Base-by-base conservation (phyloP, 768 basidiomycete species). In the Amanita pseudoporphyria region DNA sequence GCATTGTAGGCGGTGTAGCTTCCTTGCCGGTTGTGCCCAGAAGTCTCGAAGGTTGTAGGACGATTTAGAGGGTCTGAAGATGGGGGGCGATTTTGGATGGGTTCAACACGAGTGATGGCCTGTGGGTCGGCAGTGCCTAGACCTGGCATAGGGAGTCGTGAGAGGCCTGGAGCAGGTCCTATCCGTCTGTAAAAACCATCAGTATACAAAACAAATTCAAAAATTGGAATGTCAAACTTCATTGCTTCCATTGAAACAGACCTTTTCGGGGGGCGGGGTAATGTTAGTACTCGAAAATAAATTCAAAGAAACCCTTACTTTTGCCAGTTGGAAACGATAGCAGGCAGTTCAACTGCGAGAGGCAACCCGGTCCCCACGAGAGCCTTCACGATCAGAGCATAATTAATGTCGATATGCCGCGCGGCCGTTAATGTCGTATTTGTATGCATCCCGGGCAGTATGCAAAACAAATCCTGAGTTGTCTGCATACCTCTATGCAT, bases 241-340 rank as follows among this genome's bases (percentile, higher is more conserved):
- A 87, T 71, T 26, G 87, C 85, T 62, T 88, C 86, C 14, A 74
- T 67, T 1, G 87, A 89, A 6, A 86, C 82, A 38, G 69, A 69
- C 58, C 88, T 88, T 53, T 30, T 51, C 7, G n/a, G 12, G 52
- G 38, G n/a, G 45, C 7, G n/a, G 12, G 52, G 38, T n/a, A 47
- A 52, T 24, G 49, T 35, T 36, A 46, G 46, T 9, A 51, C 30
- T 39, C n/a, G n/a, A 31, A 33, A 7, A 33, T 7, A 18, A 33
- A 52, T 19, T 47, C 53, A 16, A 49, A 24, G n/a, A 13, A 33
- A 10, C 31, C 67, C 81, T 39, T 53, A 85, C 87, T 83, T 77
- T 56, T 84, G 85, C 88, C 88, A 91, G 57, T 90, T 90, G 4
- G 88, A 88, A 31, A 92, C 71, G 39, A 87, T 81, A 14, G 91